Evolutionary conservation across 257 asterid genomes (phyloP), one percentile per base, ranked within the genome.

Genomic region (Lycium ferocissimum): DNA sequence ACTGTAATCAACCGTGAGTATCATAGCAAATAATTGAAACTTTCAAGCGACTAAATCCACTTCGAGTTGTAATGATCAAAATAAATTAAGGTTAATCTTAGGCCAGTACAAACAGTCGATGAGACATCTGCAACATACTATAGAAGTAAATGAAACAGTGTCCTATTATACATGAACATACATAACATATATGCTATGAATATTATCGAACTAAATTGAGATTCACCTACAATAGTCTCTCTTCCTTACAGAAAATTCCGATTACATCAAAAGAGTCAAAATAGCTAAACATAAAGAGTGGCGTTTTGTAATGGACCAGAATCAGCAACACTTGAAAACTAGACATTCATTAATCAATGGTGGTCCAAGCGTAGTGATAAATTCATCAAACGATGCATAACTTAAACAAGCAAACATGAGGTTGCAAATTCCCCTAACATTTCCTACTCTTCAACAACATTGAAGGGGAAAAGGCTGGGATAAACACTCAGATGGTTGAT

Each of bases 101-200:
- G 20, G 70, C 38, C 70, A 62, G 70, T 5, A 54, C 33, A 78
- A 53, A 53, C 40, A 78, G 65, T 78, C 47, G 3, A 26, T 53
- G 82, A 78, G 26, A 53, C 51, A 47, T 78, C 22, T 78, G 82
- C 43, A 56, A 53, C 61, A 49, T 51, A 51, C 22, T 49, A 49
- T 75, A 49, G 81, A 75, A 75, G 81, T 75, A 75, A 47, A 73
- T 5, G n/a, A 45, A 72, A 38, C 57, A 73, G 59, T n/a, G 54
- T 11, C 57, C 18, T 75, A 61, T 7, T 72, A 72, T 72, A 38
- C 38, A 5, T 18, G 38, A 10, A n/a, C n/a, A 45, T 45, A 18
- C 38, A 1, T 45, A 45, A 10, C 80, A 72, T 11, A 45, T 53
- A 45, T 45, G 56, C 59, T 72, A n/a, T 72, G 59, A 45, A 47